These are phyloP conservation scores for Phalaenopsis aphrodite DNA, from an alignment of 106 monocot species.

Conservation along the genomic window DNA sequence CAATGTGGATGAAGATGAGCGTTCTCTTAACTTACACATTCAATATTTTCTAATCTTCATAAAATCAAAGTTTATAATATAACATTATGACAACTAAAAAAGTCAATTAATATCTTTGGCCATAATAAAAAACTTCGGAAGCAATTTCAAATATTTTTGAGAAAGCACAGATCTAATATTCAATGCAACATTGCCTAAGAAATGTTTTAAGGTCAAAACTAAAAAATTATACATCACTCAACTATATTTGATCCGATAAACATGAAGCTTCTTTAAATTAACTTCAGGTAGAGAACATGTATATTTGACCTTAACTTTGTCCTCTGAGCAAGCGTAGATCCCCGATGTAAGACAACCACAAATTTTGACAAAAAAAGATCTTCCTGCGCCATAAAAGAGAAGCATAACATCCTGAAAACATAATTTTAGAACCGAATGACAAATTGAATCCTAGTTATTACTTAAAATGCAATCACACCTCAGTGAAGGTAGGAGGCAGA, in stretches of 20 bases:
- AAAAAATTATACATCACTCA: not conserved
- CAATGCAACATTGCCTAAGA: not conserved
- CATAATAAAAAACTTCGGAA: not conserved
- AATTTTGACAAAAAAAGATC: slow-evolving; percentile 73
- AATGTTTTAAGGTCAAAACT: not conserved
- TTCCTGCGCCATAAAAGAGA: slow-evolving; percentile 36
- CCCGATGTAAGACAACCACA: slow-evolving; percentile 93
- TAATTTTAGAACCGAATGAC: slow-evolving; percentile 1
- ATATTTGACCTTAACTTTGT: slow-evolving; percentile 68
- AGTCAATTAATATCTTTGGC: not conserved
- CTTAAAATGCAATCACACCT: slow-evolving; percentile 38
- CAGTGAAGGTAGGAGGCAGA: slow-evolving; percentile 66
- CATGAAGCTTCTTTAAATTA: not conserved
- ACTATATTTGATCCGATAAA: not conserved
- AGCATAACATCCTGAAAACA: not conserved
- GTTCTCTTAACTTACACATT: slow-evolving; percentile 1
- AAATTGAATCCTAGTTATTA: not conserved
- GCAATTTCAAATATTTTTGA: not conserved
- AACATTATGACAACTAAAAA: not conserved
- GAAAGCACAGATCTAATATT: not conserved
- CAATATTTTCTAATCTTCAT: not conserved
- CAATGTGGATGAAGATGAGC: not conserved
- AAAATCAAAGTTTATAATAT: not conserved
- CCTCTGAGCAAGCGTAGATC: slow-evolving; percentile 86
- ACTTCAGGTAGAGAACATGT: not conserved